A percentile compares a stretch with the other conserved stretches of the same genome.
phyloP scores from a whole-genome alignment of 2,329 filamentous ascomycete species.

The Fusarium zealandicum region DNA sequence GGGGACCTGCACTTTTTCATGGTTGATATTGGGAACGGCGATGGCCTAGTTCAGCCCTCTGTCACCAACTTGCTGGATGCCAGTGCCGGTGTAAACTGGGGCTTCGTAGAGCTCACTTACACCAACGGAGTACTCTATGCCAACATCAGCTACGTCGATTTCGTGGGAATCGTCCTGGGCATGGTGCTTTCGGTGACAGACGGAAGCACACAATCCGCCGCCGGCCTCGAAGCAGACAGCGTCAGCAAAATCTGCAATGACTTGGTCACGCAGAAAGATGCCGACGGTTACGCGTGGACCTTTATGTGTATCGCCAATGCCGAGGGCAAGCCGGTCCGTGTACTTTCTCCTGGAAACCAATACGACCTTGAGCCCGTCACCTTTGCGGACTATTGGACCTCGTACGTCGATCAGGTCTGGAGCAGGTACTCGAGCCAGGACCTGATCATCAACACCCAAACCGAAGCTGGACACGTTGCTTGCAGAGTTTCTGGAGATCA shows the following conservation, averaged over 20 bases:
- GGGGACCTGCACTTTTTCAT: constrained; percentile 53
- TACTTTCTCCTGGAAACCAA: constrained; percentile 55
- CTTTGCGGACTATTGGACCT: constrained; percentile 53
- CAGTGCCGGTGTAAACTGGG: constrained; percentile 55
- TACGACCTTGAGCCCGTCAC: constrained; percentile 44
- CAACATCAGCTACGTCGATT: constrained; percentile 61
- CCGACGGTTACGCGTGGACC: constrained; percentile 54
- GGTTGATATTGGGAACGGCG: constrained; percentile 42
- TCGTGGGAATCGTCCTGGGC: constrained; percentile 59
- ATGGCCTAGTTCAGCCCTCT: constrained; percentile 58
- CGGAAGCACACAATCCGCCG: constrained; percentile 48
- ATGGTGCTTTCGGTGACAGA: constrained; percentile 52
- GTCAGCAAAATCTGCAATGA: constrained; percentile 52
- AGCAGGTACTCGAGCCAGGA: constrained; percentile 47
- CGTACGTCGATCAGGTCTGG: constrained; percentile 58
- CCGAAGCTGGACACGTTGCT: constrained; percentile 47
- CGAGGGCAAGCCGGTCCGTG: constrained; percentile 50
- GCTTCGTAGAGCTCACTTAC: constrained; percentile 58
- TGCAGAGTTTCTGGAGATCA: constrained; percentile 49
- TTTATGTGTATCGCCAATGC: constrained; percentile 52
- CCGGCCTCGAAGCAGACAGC: constrained; percentile 49
- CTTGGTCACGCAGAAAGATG: constrained; percentile 46
- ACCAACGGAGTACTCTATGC: constrained; percentile 51
- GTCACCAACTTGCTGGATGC: constrained; percentile 53
- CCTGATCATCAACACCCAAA: constrained; percentile 55